Evolutionary conservation across 441 rosid species (phyloP).

Genomic region (Rhodomyrtus psidioides): DNA sequence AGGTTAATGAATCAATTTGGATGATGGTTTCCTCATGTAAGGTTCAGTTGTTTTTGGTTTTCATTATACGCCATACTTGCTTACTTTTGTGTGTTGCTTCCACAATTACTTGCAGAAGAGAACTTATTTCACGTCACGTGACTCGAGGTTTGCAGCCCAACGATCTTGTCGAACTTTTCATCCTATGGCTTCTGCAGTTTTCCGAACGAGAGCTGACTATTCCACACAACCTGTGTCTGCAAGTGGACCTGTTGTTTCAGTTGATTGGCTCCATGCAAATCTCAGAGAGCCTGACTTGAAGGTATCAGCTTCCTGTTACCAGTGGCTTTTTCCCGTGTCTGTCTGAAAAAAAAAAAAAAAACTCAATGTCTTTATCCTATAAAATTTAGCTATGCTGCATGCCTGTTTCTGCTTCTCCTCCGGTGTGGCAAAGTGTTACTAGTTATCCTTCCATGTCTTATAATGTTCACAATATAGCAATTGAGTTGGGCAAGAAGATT

Average conservation of each 20-base stretch:
- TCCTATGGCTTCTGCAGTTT: conserved; percentile 45
- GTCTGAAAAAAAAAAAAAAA: background rate
- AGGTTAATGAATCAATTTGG: background rate
- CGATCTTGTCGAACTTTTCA: conserved; percentile 18
- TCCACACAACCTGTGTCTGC: conserved; percentile 38
- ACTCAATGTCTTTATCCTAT: background rate
- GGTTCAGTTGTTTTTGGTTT: background rate
- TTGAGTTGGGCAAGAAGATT: background rate
- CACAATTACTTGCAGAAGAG: conserved; percentile 32
- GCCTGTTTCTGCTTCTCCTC: background rate
- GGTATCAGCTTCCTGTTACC: conserved; percentile 24
- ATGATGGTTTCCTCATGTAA: background rate
- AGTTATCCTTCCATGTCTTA: background rate
- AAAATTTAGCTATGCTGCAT: background rate
- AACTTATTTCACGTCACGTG: conserved; percentile 17
- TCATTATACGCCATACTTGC: background rate
- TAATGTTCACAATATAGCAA: background rate
- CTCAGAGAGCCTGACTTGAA: conserved; percentile 60
- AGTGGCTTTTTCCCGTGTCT: background rate
- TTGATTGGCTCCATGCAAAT: conserved; percentile 88
- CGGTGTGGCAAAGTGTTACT: background rate
- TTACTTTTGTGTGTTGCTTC: background rate
- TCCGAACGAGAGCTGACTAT: conserved; percentile 24
- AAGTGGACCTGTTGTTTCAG: conserved; percentile 72
- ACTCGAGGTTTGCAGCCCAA: conserved; percentile 13